Base-by-base conservation (phyloP, 164 flowering plant genomes). In the Annona cherimola region DNA sequence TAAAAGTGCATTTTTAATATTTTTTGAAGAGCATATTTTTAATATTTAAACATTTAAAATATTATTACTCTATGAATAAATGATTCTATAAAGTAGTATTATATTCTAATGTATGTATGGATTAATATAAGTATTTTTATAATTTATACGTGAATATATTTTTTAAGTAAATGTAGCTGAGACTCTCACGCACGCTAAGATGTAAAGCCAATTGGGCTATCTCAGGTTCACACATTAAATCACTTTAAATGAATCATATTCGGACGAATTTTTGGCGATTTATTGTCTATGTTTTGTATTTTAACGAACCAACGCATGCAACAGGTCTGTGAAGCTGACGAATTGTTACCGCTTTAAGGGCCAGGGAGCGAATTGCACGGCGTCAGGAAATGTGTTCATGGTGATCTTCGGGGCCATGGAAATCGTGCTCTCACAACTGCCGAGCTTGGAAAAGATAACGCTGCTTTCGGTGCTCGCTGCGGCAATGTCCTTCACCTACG, bases 131-230 rank as follows among this genome's bases (percentile, higher is more conserved):
- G n/a, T n/a, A n/a, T n/a, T n/a, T n/a, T n/a, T n/a, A n/a, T n/a
- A n/a, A n/a, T n/a, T n/a, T n/a, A n/a, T n/a, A n/a, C n/a, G n/a
- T n/a, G n/a, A n/a, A n/a, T n/a, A n/a, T n/a, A n/a, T n/a, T n/a
- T n/a, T n/a, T n/a, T n/a, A n/a, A n/a, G n/a, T n/a, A n/a, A n/a
- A n/a, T n/a, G n/a, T n/a, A n/a, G n/a, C n/a, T n/a, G n/a, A n/a
- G n/a, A n/a, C n/a, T n/a, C n/a, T n/a, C n/a, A n/a, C n/a, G n/a
- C n/a, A n/a, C n/a, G n/a, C n/a, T n/a, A n/a, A n/a, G n/a, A n/a
- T n/a, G n/a, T n/a, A n/a, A n/a, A n/a, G n/a, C n/a, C 86, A 26
- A 75, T 87, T 69, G 88, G 90, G 84, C 90, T 1, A 84, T 87
- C 61, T 86, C 90, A 39, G 79, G 88, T 9, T 81, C 87, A 63